phyloP scores from a whole-genome alignment of 805 yeast genomes.

The Lachancea nothofagi region DNA sequence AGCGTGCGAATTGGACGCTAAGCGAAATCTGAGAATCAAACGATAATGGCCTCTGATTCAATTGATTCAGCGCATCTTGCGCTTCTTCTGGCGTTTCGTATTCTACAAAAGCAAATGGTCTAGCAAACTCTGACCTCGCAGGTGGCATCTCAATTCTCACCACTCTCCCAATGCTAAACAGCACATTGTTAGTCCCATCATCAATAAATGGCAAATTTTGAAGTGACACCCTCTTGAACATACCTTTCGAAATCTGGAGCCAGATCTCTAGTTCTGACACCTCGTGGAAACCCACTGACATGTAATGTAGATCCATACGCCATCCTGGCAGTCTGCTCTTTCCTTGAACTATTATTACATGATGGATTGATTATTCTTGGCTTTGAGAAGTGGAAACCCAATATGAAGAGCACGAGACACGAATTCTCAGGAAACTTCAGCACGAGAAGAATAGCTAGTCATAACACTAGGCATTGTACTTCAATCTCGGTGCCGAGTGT shows the following conservation, averaged over 20 bases:
- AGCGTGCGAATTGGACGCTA: conserved; percentile 50
- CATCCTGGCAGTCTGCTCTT: conserved; percentile 1
- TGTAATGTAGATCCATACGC: conserved; percentile 40
- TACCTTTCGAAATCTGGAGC: conserved; percentile 59
- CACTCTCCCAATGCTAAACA: conserved; percentile 44
- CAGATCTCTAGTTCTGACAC: conserved; percentile 49
- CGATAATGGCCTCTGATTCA: conserved; percentile 42
- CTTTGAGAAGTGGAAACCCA: too few relatives aligned
- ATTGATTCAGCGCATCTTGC: conserved; percentile 44
- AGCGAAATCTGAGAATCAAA: conserved; percentile 38
- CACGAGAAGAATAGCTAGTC: too few relatives aligned
- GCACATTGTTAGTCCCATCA: background rate
- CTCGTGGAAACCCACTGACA: conserved; percentile 50
- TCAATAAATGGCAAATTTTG: conserved; percentile 3
- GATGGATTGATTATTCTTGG: too few relatives aligned
- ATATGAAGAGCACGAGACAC: too few relatives aligned
- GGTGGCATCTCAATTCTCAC: conserved; percentile 60
- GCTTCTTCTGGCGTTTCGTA: conserved; percentile 48
- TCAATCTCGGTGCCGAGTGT: too few relatives aligned
- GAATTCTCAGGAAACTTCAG: too few relatives aligned
- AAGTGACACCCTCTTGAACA: conserved; percentile 29
- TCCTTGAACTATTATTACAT: background rate
- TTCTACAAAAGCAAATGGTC: conserved; percentile 61
- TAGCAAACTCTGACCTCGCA: conserved; percentile 52
- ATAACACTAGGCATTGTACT: too few relatives aligned